Conservation (phyloP, 306 rosid genomes). For the Corylus avellana region DNA sequence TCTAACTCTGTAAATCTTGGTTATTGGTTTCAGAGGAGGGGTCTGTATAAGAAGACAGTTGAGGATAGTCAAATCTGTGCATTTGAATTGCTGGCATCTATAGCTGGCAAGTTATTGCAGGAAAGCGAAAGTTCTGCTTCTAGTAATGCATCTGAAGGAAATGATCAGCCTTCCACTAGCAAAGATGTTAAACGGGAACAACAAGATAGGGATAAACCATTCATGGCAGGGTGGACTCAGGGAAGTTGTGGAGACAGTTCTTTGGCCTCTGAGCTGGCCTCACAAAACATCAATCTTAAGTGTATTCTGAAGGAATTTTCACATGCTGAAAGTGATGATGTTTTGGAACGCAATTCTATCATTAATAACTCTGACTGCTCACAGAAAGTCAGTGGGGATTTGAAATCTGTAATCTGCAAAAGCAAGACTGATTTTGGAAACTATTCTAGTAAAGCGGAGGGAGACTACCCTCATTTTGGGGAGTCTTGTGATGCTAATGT, state of each 20-base stretch:
- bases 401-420: slow-evolving; percentile 44
- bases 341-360: slow-evolving; percentile 46
- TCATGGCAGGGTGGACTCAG: slow-evolving; percentile 36
- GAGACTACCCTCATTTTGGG: slow-evolving; percentile 37
- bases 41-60: slow-evolving; percentile 46
- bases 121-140: slow-evolving; percentile 82
- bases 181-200: slow-evolving; percentile 48
- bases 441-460: slow-evolving; percentile 42
- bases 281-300: slow-evolving; percentile 42
- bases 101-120: slow-evolving; percentile 86
- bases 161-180: slow-evolving; percentile 39
- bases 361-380: slow-evolving; percentile 40
- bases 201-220: slow-evolving; percentile 39
- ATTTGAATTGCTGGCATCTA: slow-evolving; percentile 79
- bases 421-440: slow-evolving; percentile 38
- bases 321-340: slow-evolving; percentile 39
- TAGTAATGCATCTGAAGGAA: slow-evolving; percentile 78
- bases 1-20: slow-evolving; percentile 30
- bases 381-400: slow-evolving; percentile 37
- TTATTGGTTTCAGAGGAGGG: slow-evolving; percentile 62
- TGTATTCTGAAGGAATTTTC: slow-evolving; percentile 29
- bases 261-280: slow-evolving; percentile 40
- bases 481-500: slow-evolving; percentile 52
- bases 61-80: slow-evolving; percentile 62
- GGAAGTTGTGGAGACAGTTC: slow-evolving; percentile 55